Evolutionary conservation across 2,329 filamentous ascomycete genomes (phyloP), one percentile per base, ranked within the genome.

Genomic region (Aspergillus sojae): DNA sequence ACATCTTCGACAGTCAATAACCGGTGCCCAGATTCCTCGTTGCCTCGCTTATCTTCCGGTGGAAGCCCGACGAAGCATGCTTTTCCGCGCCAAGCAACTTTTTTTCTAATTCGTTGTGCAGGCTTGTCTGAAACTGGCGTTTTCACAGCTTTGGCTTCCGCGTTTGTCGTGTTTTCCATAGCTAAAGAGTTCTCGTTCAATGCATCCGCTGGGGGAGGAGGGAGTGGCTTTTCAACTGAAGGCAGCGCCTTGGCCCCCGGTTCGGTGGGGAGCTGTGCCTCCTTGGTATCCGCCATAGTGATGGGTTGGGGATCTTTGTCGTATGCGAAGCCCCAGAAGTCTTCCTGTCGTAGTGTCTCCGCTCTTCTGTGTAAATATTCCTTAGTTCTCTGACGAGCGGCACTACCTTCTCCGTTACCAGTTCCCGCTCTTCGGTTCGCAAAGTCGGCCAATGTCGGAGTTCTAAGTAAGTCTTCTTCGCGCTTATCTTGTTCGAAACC

Each of bases 41-140:
- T 82, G 23, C 90, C 90, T 67, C 89, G 85, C 59, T 87, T 84
- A 58, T 91, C 89, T 65, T 91, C 88, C 53, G 85, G 80, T 6
- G 91, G 91, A 23, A 94, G 79, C 30, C 89, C 81, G 50, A 94
- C 88, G 70, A 91, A 78, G 59, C 92, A 92, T 63, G 87, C 88
- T 79, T 92, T 93, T 62, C 89, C 89, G 71, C 85, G 90, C 90
- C 91, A 93, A 53, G 85, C 84, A 2, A 94, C 82, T 78, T 89
- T 92, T 75, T 91, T 93, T 79, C 86, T 91, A n/a, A 73, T 72
- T 60, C 78, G 67, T 53, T 67, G 73, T 26, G 75, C 71, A 53
- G 62, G 57, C 52, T 67, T 68, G 30, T 65, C 67, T 55, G 60
- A 65, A 54, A 58, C 62, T 45, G 65, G 64, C 34, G 57, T 68